phyloP scores from a whole-genome alignment of 306 rosid species.

The Vicia faba region DNA sequence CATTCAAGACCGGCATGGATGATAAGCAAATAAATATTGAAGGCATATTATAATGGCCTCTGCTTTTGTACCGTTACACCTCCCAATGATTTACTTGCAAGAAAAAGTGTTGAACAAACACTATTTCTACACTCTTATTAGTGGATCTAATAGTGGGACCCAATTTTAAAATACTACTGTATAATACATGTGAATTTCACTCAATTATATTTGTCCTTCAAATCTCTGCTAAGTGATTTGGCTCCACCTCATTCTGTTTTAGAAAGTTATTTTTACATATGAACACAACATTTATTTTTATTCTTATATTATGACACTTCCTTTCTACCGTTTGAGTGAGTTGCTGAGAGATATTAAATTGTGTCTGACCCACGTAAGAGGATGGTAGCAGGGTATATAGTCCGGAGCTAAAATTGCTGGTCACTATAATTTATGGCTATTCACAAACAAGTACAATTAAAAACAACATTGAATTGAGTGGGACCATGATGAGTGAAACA shows the following conservation, averaged over 20 bases:
- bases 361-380: not conserved
- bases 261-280: not conserved
- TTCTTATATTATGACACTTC: not conserved
- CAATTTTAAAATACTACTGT: not conserved
- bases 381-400: conserved; percentile 15
- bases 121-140: not conserved
- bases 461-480: conserved; percentile 35
- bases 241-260: not conserved
- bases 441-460: conserved; percentile 1
- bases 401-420: not conserved
- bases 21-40: too few relatives aligned
- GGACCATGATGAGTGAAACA: conserved; percentile 35
- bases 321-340: conserved; percentile 21
- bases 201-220: not conserved
- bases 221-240: not conserved
- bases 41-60: not conserved
- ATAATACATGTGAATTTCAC: not conserved
- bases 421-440: conserved; percentile 27
- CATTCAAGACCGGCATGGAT: not conserved
- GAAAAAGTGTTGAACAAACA: not conserved
- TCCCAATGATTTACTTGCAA: not conserved
- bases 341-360: conserved; percentile 23
- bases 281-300: not conserved
- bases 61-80: not conserved
- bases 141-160: conserved; percentile 10